Conservation (phyloP, 2,329 filamentous ascomycete genomes). For the Pseudogymnoascus sp. region DNA sequence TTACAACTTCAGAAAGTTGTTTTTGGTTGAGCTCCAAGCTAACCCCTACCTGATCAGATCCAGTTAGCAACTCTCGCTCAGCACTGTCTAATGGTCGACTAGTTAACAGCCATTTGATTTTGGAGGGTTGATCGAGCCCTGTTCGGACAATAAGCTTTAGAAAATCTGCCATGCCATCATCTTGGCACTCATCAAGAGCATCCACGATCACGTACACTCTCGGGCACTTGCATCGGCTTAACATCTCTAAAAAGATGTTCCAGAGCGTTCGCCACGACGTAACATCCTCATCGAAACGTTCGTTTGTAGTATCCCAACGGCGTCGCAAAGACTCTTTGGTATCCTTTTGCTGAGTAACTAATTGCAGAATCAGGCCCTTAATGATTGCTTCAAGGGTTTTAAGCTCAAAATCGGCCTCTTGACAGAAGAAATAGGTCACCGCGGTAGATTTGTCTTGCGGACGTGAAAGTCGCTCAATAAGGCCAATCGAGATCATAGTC, state of each 20-base stretch:
- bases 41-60: constrained; percentile 17
- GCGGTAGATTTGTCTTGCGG: constrained; percentile 3
- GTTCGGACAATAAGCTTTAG: constrained; percentile 9
- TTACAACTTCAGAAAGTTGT: constrained; percentile 17
- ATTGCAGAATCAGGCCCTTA: background rate
- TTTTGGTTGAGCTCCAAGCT: constrained; percentile 18
- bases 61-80: constrained; percentile 19
- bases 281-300: background rate
- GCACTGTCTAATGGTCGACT: constrained; percentile 23
- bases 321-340: background rate
- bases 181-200: constrained; percentile 16
- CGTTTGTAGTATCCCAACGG: constrained; percentile 6
- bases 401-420: constrained; percentile 12
- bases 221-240: constrained; percentile 6
- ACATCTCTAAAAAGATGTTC: constrained; percentile 11
- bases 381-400: constrained; percentile 12
- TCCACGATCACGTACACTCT: constrained; percentile 16
- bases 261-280: constrained; percentile 10
- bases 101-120: constrained; percentile 26
- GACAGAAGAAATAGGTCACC: constrained; percentile 10
- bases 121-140: constrained; percentile 18
- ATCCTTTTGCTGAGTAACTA: background rate
- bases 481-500: constrained; percentile 27
- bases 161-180: constrained; percentile 5
- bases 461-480: constrained; percentile 19